Conservation (phyloP, 2,329 filamentous ascomycete species). For the Colletotrichum salicis region DNA sequence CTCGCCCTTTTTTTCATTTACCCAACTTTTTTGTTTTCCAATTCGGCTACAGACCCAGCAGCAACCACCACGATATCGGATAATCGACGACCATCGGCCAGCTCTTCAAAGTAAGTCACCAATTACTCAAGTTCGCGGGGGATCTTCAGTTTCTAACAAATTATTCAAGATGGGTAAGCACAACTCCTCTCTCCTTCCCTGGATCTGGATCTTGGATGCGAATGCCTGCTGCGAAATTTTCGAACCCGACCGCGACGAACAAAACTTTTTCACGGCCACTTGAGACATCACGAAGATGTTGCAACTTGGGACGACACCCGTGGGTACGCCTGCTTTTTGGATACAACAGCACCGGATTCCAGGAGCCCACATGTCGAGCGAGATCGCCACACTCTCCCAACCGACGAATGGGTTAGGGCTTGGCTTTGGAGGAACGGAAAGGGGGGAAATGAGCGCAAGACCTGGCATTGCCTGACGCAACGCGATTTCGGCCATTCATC, state of each 20-base stretch:
- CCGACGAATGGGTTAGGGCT: background rate
- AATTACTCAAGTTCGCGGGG: background rate
- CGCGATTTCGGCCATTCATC: background rate
- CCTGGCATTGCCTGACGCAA: background rate
- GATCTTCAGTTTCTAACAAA: constrained; percentile 50
- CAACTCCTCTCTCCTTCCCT: constrained; percentile 35
- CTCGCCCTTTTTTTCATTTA: constrained; percentile 25
- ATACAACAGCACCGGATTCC: background rate
- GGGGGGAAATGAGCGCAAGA: background rate
- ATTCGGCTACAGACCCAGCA: constrained; percentile 27
- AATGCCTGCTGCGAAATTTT: constrained; percentile 12
- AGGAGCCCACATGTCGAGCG: background rate
- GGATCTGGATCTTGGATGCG: constrained; percentile 12
- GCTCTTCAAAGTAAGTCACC: constrained; percentile 37
- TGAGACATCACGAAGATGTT: background rate
- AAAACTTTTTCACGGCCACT: background rate
- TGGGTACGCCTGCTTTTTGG: background rate
- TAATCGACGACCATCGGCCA: constrained; percentile 37
- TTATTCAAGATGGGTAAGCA: constrained; percentile 71
- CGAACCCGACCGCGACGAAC: constrained; percentile 27
- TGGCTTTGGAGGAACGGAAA: background rate
- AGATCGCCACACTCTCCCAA: background rate
- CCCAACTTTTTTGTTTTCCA: constrained; percentile 25
- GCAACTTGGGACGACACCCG: background rate
- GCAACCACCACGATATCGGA: constrained; percentile 37